phyloP scores from a whole-genome alignment of 106 monocot species.

The Iris macrosiphon region DNA sequence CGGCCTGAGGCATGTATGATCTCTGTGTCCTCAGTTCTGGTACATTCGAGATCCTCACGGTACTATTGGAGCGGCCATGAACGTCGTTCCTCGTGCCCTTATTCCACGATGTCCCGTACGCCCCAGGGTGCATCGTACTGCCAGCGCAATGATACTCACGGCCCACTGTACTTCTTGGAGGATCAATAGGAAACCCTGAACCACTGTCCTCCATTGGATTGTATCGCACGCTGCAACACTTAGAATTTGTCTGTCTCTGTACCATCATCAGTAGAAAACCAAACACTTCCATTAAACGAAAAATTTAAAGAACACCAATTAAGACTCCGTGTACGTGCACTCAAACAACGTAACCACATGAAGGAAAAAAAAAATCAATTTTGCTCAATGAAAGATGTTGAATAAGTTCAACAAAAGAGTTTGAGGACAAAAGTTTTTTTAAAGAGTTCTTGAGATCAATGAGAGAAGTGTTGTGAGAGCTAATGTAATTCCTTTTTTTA shows the following conservation, averaged over 20 bases:
- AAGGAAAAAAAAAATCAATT: no score
- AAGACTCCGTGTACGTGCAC: no score
- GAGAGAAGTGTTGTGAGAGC: no score
- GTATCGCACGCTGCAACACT: constrained; percentile 46
- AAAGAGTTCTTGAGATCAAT: no score
- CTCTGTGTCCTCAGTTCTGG: constrained; percentile 25
- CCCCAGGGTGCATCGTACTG: constrained; percentile 19
- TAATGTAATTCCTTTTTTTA: no score
- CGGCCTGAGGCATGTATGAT: constrained; percentile 19
- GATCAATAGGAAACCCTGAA: constrained; percentile 21
- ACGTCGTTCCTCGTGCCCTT: constrained; percentile 18
- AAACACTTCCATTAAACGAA: background rate
- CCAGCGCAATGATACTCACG: constrained; percentile 16
- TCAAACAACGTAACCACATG: no score
- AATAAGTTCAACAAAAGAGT: no score
- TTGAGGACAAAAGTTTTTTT: no score
- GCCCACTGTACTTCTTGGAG: constrained; percentile 9
- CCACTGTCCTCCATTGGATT: constrained; percentile 30
- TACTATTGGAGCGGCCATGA: constrained; percentile 13
- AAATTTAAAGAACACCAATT: background rate
- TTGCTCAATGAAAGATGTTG: no score
- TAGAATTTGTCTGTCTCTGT: constrained; percentile 26
- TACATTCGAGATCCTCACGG: constrained; percentile 14
- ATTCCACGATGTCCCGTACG: constrained; percentile 16
- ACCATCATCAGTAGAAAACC: constrained; percentile 25